Percentiles rank a stretch among this genome's conserved stretches.
These are phyloP conservation scores for Ceratocystis smalleyi DNA, from an alignment of 2,329 filamentous ascomycete genomes.

Conservation along the genomic window DNA sequence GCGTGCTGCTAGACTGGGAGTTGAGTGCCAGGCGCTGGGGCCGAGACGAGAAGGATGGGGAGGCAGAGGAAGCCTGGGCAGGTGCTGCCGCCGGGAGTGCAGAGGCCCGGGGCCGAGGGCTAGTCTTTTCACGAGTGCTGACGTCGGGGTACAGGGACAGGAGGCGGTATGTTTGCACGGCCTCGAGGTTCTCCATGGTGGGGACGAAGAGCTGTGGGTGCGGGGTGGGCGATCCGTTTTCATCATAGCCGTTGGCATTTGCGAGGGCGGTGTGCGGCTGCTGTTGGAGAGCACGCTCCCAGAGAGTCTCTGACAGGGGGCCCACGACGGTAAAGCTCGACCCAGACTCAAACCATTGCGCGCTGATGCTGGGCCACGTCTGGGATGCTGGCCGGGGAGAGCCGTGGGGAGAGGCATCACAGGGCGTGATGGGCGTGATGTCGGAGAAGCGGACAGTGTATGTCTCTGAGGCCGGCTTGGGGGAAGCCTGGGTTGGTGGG, in stretches of 20 bases:
- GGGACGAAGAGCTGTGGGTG: not conserved
- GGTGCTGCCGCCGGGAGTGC: not conserved
- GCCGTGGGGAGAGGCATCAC: not conserved
- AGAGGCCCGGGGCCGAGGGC: not conserved
- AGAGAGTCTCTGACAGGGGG: constrained; percentile 13
- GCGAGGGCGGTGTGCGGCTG: not conserved
- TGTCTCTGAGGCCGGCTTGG: not conserved
- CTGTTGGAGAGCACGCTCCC: constrained; percentile 13
- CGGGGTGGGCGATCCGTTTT: not conserved
- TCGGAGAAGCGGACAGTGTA: constrained; percentile 9
- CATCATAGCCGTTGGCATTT: not conserved
- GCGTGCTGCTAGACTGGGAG: not conserved
- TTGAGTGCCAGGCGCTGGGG: not conserved
- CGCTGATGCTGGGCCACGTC: not conserved
- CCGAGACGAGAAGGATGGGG: not conserved
- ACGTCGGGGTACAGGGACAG: constrained; percentile 12
- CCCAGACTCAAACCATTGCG: not conserved
- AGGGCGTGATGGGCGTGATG: not conserved
- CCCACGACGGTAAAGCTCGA: constrained; percentile 9
- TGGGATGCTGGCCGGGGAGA: not conserved
- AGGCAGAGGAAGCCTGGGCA: not conserved
- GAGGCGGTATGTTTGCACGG: constrained; percentile 14
- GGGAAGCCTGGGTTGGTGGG: not conserved
- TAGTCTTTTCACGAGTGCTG: not conserved
- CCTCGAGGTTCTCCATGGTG: constrained; percentile 14